phyloP scores from a whole-genome alignment of 2,329 filamentous ascomycete species.

The Phialophora expanda region DNA sequence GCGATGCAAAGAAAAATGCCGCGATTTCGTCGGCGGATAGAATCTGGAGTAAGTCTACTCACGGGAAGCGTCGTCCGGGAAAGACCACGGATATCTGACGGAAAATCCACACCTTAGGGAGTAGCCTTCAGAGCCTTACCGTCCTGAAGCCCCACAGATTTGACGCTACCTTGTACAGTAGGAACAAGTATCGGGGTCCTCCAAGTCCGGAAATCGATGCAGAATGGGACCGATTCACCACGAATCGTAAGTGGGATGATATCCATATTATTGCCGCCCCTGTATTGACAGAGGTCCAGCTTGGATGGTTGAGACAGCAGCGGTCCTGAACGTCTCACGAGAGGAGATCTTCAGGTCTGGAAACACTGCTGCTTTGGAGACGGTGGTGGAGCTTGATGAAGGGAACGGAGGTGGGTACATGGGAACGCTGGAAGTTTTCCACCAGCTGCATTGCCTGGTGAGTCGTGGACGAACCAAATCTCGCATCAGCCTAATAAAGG shows the following conservation, averaged over 20 bases:
- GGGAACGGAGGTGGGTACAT: constrained; percentile 8
- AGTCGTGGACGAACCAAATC: neutral
- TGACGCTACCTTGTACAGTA: constrained; percentile 4
- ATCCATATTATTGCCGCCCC: too few relatives aligned
- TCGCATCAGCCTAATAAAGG: neutral
- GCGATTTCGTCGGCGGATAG: neutral
- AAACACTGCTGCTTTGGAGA: constrained; percentile 7
- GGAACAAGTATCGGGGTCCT: constrained; percentile 6
- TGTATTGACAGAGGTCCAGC: neutral
- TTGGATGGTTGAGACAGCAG: constrained; percentile 10
- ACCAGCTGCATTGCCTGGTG: constrained; percentile 18
- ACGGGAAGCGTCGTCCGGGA: neutral
- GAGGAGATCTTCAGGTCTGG: constrained; percentile 6
- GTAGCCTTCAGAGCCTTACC: neutral
- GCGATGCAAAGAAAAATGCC: neutral
- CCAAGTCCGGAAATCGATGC: constrained; percentile 9
- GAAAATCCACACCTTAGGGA: neutral
- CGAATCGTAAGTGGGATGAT: constrained; percentile 4
- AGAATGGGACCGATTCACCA: constrained; percentile 7
- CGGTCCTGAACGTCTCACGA: constrained; percentile 2
- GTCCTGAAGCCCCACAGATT: constrained; percentile 1
- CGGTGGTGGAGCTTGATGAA: constrained; percentile 1
- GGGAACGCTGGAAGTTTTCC: constrained; percentile 13
- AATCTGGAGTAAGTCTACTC: constrained; percentile 8
- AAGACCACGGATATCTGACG: neutral